phyloP scores from a whole-genome alignment of 805 yeast species.

The Candida nemodendra region DNA sequence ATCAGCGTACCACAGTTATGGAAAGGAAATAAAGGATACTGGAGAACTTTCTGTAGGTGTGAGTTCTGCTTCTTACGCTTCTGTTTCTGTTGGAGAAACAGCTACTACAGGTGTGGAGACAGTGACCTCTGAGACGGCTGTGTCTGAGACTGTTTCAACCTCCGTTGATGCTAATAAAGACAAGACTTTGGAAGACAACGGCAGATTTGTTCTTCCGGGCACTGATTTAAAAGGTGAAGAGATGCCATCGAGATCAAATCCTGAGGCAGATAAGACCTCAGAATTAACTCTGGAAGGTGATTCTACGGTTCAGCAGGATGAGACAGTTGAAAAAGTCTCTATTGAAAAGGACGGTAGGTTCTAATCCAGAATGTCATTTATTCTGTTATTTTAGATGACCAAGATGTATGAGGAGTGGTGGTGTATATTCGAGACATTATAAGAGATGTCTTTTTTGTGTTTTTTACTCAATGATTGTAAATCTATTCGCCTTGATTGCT shows the following conservation, averaged over 20 bases:
- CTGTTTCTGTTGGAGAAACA: conserved; percentile 12
- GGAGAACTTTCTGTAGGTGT: conserved; percentile 6
- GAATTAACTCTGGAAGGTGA: conserved; percentile 43
- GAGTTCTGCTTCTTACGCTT: conserved; percentile 13
- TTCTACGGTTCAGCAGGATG: conserved; percentile 49
- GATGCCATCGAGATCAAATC: conserved; percentile 4
- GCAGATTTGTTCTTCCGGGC: conserved; percentile 16
- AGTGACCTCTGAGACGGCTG: conserved; percentile 14
- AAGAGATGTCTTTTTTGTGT: too few species aligned
- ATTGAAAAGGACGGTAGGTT: conserved; percentile 4
- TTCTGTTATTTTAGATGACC: too few species aligned
- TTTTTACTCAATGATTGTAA: not conserved
- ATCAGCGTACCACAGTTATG: conserved; percentile 25
- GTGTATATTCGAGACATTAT: too few species aligned
- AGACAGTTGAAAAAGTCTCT: conserved; percentile 25
- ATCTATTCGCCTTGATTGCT: not conserved
- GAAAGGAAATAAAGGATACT: conserved; percentile 22
- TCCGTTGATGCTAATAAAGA: conserved; percentile 13
- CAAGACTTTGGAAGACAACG: conserved; percentile 6
- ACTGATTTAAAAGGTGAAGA: conserved; percentile 1
- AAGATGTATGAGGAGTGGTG: too few species aligned
- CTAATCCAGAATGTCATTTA: too few species aligned
- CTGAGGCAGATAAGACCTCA: conserved; percentile 1
- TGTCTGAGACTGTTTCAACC: conserved; percentile 10
- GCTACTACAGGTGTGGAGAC: conserved; percentile 15